These are phyloP conservation scores for Stachybotrys chartarum DNA, from an alignment of 2,329 filamentous ascomycete species.

Conservation along the genomic window DNA sequence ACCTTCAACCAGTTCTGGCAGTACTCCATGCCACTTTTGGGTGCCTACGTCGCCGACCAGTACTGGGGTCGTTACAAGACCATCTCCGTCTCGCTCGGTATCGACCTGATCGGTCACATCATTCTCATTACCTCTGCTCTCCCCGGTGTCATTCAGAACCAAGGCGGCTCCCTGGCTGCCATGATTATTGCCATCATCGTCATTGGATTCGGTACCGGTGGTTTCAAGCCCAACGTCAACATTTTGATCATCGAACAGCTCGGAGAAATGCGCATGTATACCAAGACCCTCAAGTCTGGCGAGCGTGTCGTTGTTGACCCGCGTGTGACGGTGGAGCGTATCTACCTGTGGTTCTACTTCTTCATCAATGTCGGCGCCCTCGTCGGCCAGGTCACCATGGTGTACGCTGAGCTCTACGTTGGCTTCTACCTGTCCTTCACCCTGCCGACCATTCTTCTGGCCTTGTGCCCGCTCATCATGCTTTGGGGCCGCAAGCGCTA, in stretches of 20 bases:
- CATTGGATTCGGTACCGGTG: constrained; percentile 58
- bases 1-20: constrained; percentile 52
- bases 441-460: constrained; percentile 60
- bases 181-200: constrained; percentile 53
- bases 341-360: constrained; percentile 66
- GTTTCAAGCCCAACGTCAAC: constrained; percentile 69
- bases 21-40: constrained; percentile 51
- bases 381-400: constrained; percentile 57
- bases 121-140: constrained; percentile 60
- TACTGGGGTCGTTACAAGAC: constrained; percentile 64
- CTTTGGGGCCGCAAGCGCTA: constrained; percentile 53
- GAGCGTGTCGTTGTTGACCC: constrained; percentile 61
- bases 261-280: constrained; percentile 43
- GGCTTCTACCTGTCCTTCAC: constrained; percentile 68
- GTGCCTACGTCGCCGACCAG: constrained; percentile 42
- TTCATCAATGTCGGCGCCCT: constrained; percentile 66
- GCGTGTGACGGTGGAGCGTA: constrained; percentile 51
- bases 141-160: constrained; percentile 50
- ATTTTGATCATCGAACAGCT: constrained; percentile 62
- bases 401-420: constrained; percentile 66
- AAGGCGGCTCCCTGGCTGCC: constrained; percentile 49
- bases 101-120: constrained; percentile 59
- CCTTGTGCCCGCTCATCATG: constrained; percentile 55
- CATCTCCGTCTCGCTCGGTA: constrained; percentile 52
- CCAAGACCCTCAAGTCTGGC: constrained; percentile 45